A percentile compares a stretch with the other conserved stretches of the same genome.
phyloP scores from a whole-genome alignment of 2,329 filamentous ascomycete species.

The Xylaria sp. region DNA sequence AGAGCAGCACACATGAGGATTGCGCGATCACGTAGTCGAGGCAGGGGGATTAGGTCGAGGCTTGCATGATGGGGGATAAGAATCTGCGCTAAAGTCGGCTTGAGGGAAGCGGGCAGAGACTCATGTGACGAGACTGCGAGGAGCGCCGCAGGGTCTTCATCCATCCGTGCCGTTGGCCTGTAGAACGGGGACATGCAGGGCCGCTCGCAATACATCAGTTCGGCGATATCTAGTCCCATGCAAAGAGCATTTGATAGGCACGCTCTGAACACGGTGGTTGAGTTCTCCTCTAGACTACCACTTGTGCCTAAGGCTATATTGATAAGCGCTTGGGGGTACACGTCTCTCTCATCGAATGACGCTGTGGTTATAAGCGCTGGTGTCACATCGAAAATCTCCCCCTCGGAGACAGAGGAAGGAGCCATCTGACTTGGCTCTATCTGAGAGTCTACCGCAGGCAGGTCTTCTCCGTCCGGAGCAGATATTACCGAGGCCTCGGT shows the following conservation, averaged over 20 bases:
- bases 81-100: conserved; percentile 46
- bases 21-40: conserved; percentile 40
- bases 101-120: conserved; percentile 41
- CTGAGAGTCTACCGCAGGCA: not conserved
- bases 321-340: not conserved
- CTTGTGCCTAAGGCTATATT: not conserved
- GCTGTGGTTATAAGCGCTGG: not conserved
- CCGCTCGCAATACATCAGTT: conserved; percentile 30
- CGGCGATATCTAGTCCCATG: conserved; percentile 36
- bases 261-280: conserved; percentile 33
- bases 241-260: conserved; percentile 36
- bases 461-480: not conserved
- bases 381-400: not conserved
- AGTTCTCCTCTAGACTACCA: conserved; percentile 26
- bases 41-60: conserved; percentile 46
- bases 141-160: conserved; percentile 30
- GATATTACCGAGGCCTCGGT: not conserved
- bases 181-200: conserved; percentile 45
- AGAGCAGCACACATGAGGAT: conserved; percentile 41
- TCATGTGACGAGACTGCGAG: conserved; percentile 25
- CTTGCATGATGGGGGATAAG: conserved; percentile 46
- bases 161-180: conserved; percentile 17
- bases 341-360: not conserved
- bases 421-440: not conserved
- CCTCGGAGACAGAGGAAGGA: not conserved